Percentiles rank a stretch among this genome's conserved stretches.
Evolutionary conservation across 441 rosid genomes (phyloP).

Genomic region (Eutrema salsugineum): DNA sequence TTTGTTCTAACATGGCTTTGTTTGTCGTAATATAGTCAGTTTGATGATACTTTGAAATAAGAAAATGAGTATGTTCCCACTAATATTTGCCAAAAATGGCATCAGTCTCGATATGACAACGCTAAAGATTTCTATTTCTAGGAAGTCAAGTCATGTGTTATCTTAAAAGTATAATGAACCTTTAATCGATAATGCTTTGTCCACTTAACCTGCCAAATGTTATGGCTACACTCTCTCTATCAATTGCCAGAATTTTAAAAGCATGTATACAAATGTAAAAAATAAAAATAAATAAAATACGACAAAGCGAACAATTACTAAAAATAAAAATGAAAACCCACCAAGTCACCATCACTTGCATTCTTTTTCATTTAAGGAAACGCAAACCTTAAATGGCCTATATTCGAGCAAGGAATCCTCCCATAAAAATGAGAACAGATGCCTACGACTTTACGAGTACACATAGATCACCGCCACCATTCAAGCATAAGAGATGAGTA

Average conservation of each 20-base stretch:
- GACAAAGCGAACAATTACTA: neutral
- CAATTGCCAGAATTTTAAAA: neutral
- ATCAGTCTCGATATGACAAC: slow-evolving; percentile 40
- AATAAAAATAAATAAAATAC: neutral
- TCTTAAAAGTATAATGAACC: neutral
- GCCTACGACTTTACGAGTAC: neutral
- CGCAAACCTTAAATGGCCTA: slow-evolving; percentile 6
- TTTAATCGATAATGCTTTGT: slow-evolving; percentile 37
- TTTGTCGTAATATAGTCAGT: slow-evolving; percentile 20
- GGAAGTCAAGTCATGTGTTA: slow-evolving; percentile 23
- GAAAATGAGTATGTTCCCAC: slow-evolving; percentile 26
- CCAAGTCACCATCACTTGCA: slow-evolving; percentile 2
- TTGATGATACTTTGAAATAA: slow-evolving; percentile 6
- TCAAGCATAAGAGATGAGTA: neutral
- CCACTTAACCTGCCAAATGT: slow-evolving; percentile 40
- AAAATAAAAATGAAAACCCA: slow-evolving; percentile 1
- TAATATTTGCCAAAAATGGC: slow-evolving; percentile 42
- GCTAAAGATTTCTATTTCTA: slow-evolving; percentile 29
- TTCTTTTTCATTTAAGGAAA: slow-evolving; percentile 25
- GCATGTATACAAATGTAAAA: neutral
- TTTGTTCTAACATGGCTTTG: slow-evolving; percentile 23
- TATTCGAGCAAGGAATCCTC: slow-evolving; percentile 12
- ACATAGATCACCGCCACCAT: neutral
- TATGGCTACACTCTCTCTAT: neutral
- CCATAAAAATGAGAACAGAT: neutral